Evolutionary conservation across 164 flowering plant species (phyloP).

Genomic region (Vitis rupestris): DNA sequence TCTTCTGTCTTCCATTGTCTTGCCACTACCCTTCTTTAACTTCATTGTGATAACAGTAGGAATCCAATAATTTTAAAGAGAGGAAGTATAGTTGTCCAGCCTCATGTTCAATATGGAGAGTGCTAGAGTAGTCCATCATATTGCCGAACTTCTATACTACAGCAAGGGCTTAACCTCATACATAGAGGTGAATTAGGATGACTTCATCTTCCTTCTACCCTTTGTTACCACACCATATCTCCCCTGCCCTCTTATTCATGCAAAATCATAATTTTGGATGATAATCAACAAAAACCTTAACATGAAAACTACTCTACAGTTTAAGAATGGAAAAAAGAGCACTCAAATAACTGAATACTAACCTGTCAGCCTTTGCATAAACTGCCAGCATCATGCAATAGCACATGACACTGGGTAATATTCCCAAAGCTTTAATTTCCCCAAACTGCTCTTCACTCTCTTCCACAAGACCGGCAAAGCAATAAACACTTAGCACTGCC

Average conservation of each 20-base stretch:
- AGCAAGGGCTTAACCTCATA: neutral
- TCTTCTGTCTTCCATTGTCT: too few relatives aligned
- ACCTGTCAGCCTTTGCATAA: constrained; percentile 82
- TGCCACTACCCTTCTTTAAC: too few relatives aligned
- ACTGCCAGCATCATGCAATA: constrained; percentile 92
- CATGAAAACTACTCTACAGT: constrained; percentile 1
- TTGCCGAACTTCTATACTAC: neutral
- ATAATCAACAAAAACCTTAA: neutral
- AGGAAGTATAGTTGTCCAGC: too few relatives aligned
- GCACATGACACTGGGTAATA: constrained; percentile 77
- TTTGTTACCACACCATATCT: neutral
- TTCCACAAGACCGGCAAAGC: constrained; percentile 83
- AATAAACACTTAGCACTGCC: constrained; percentile 85
- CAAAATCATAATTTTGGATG: neutral
- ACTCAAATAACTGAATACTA: constrained; percentile 15
- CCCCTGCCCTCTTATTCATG: neutral
- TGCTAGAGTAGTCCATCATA: neutral
- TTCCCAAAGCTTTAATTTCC: constrained; percentile 76
- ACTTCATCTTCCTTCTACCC: neutral
- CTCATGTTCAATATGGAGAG: neutral
- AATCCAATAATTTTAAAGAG: too few relatives aligned
- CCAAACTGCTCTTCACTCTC: constrained; percentile 81
- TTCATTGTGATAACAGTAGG: too few relatives aligned
- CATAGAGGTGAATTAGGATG: neutral
- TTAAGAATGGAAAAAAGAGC: neutral